A percentile compares a stretch with the other conserved stretches of the same genome.
Evolutionary conservation across 768 basidiomycete species (phyloP).

Genomic region (Terana coerulea): DNA sequence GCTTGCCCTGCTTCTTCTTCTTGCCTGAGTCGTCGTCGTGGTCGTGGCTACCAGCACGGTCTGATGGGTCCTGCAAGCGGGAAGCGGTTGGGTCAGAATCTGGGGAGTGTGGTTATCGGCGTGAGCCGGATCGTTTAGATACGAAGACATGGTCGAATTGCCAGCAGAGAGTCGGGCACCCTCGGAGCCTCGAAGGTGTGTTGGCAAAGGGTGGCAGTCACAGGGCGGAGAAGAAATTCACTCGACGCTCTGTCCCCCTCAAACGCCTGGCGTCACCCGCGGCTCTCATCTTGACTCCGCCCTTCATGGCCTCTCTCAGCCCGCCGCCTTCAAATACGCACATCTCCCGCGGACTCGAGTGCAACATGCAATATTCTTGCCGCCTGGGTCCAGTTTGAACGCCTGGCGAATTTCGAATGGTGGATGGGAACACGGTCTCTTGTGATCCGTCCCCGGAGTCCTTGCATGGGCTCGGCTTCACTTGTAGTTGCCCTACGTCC

Average conservation of each 20-base stretch:
- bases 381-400: too few relatives aligned
- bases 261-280: too few relatives aligned
- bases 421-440: too few relatives aligned
- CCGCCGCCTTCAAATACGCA: too few relatives aligned
- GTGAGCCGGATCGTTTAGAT: conserved; percentile 25
- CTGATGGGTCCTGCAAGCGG: conserved; percentile 14
- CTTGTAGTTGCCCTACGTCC: too few relatives aligned
- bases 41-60: conserved; percentile 27
- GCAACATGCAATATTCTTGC: too few relatives aligned
- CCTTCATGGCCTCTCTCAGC: too few relatives aligned
- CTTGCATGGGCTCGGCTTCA: too few relatives aligned
- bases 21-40: conserved; percentile 33
- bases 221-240: not conserved
- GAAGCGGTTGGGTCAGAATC: conserved; percentile 18
- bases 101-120: conserved; percentile 21
- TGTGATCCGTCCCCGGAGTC: too few relatives aligned
- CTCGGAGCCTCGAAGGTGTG: conserved; percentile 8
- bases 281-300: too few relatives aligned
- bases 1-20: conserved; percentile 47
- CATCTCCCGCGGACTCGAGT: too few relatives aligned
- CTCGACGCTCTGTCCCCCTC: not conserved
- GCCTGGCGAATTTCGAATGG: too few relatives aligned
- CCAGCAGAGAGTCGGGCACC: conserved; percentile 8
- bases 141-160: conserved; percentile 13
- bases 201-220: conserved; percentile 1